Conservation (phyloP, 805 yeast genomes). For the Barnettozyma sucrosica region DNA sequence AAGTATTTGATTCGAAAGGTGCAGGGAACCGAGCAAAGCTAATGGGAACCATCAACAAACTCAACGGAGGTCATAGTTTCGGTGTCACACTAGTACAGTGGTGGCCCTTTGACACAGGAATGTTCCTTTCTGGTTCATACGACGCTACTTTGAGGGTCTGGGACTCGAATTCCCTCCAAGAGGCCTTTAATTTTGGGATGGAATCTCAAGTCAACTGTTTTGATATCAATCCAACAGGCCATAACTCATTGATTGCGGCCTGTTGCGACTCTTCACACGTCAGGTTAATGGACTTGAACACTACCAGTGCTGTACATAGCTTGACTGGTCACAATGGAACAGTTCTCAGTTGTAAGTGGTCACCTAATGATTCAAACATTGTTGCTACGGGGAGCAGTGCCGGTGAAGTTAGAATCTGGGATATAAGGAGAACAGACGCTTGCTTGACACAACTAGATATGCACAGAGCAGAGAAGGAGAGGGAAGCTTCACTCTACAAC, state of each 20-base stretch:
- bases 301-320: slow-evolving; percentile 69
- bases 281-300: slow-evolving; percentile 65
- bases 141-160: slow-evolving; percentile 74
- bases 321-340: slow-evolving; percentile 49
- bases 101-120: slow-evolving; percentile 88
- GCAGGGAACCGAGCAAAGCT: slow-evolving; percentile 1
- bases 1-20: slow-evolving; percentile 49
- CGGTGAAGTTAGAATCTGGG: slow-evolving; percentile 84
- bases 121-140: slow-evolving; percentile 78
- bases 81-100: slow-evolving; percentile 73
- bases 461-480: slow-evolving; percentile 34
- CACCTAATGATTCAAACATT: slow-evolving; percentile 54
- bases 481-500: slow-evolving; percentile 16
- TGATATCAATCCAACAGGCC: slow-evolving; percentile 47
- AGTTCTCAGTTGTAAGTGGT: slow-evolving; percentile 66
- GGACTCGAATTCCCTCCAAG: slow-evolving; percentile 66
- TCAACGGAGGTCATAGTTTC: slow-evolving; percentile 48
- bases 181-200: slow-evolving; percentile 61
- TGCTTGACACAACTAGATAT: slow-evolving; percentile 62
- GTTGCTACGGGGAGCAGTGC: slow-evolving; percentile 78
- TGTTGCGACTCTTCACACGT: slow-evolving; percentile 68
- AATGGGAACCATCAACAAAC: slow-evolving; percentile 22
- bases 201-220: slow-evolving; percentile 60
- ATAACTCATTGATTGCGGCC: slow-evolving; percentile 54
- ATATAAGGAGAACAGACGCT: slow-evolving; percentile 61